Conservation (phyloP, 177 flowering plant species). For the Vitis hybrid region DNA sequence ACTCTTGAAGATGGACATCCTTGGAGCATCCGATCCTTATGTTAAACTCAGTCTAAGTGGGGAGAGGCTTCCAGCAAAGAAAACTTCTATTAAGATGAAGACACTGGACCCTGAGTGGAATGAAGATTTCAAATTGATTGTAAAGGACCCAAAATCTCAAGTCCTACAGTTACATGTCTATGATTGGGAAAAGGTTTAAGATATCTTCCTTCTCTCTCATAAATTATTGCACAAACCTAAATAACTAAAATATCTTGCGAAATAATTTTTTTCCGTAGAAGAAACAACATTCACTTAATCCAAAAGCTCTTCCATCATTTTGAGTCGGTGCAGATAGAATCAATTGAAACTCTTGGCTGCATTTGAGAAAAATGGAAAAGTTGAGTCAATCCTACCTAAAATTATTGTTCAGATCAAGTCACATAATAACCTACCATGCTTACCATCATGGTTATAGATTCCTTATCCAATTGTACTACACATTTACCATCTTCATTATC, state of each 20-base stretch:
- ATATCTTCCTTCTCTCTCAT: not conserved
- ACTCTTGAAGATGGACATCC: constrained; percentile 70
- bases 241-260: too few relatives aligned
- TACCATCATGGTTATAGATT: too few relatives aligned
- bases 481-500: too few relatives aligned
- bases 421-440: too few relatives aligned
- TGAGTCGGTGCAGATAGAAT: too few relatives aligned
- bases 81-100: constrained; percentile 69
- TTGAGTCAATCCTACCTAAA: too few relatives aligned
- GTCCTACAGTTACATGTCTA: constrained; percentile 61
- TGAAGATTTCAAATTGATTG: constrained; percentile 71
- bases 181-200: constrained; percentile 85
- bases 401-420: too few relatives aligned
- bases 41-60: constrained; percentile 75
- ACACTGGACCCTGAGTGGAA: constrained; percentile 86
- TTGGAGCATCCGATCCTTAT: constrained; percentile 85
- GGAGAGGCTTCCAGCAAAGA: constrained; percentile 61
- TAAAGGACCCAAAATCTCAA: constrained; percentile 74
- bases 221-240: not conserved
- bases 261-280: too few relatives aligned
- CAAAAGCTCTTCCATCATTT: too few relatives aligned
- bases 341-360: too few relatives aligned
- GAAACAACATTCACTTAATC: too few relatives aligned
- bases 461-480: not conserved
- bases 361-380: too few relatives aligned